phyloP scores from a whole-genome alignment of 768 basidiomycete genomes.

The Cystoderma amianthinum region DNA sequence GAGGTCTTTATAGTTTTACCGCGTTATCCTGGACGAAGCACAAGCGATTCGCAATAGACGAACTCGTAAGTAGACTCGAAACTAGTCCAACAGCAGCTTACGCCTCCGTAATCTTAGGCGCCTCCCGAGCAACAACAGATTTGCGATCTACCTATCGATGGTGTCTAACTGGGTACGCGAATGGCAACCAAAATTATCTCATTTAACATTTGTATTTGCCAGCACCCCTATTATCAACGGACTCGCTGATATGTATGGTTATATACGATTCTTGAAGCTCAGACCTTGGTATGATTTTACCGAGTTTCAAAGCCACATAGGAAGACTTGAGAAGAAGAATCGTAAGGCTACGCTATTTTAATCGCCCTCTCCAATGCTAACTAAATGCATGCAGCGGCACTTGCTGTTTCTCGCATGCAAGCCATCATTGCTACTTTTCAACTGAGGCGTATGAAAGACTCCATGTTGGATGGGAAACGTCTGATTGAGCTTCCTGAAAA shows the following conservation, averaged over 20 bases:
- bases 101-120: slow-evolving; percentile 22
- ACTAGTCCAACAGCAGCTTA: no score
- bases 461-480: slow-evolving; percentile 56
- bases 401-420: slow-evolving; percentile 55
- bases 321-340: slow-evolving; percentile 36
- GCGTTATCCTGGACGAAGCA: slow-evolving; percentile 50
- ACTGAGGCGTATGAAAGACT: slow-evolving; percentile 58
- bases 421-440: slow-evolving; percentile 46
- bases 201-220: background rate
- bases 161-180: slow-evolving; percentile 53
- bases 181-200: background rate
- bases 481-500: slow-evolving; percentile 63
- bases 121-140: slow-evolving; percentile 47
- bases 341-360: slow-evolving; percentile 28
- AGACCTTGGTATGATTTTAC: slow-evolving; percentile 41
- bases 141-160: slow-evolving; percentile 51
- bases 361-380: slow-evolving; percentile 2
- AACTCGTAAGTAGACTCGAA: slow-evolving; percentile 38
- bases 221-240: slow-evolving; percentile 63
- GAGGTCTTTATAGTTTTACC: slow-evolving; percentile 31
- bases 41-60: slow-evolving; percentile 45
- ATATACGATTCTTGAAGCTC: slow-evolving; percentile 34
- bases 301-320: slow-evolving; percentile 31
- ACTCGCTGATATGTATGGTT: slow-evolving; percentile 47
- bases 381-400: slow-evolving; percentile 23